A percentile compares a stretch with the other conserved stretches of the same genome.
Evolutionary conservation across 2,329 filamentous ascomycete genomes (phyloP).

Genomic region (Exophiala calicioides): DNA sequence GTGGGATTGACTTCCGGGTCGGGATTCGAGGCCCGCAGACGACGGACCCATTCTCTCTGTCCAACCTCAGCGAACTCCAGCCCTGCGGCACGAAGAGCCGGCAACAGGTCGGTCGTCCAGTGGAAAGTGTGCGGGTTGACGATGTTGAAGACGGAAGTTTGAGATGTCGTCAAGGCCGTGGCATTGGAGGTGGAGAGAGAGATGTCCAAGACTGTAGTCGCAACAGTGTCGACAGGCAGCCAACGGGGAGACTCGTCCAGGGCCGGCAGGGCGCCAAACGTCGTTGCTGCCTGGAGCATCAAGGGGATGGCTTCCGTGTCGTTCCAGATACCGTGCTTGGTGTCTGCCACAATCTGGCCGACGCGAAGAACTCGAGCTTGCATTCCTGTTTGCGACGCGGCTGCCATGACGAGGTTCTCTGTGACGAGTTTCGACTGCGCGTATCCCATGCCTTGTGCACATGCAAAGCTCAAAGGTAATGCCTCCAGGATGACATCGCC

Average conservation of each 20-base stretch:
- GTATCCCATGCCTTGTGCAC: slow-evolving; percentile 50
- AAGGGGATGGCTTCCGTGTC: slow-evolving; percentile 55
- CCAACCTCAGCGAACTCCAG: slow-evolving; percentile 35
- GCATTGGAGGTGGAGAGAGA: slow-evolving; percentile 33
- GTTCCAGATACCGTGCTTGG: slow-evolving; percentile 52
- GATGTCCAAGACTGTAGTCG: slow-evolving; percentile 32
- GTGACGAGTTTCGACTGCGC: slow-evolving; percentile 61
- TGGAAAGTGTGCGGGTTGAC: slow-evolving; percentile 52
- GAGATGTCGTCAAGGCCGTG: no score
- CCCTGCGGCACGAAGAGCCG: slow-evolving; percentile 52
- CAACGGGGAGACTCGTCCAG: slow-evolving; percentile 47
- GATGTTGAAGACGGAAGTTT: slow-evolving; percentile 56
- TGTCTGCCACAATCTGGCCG: slow-evolving; percentile 56
- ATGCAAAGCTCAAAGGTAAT: slow-evolving; percentile 16
- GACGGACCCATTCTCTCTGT: slow-evolving; percentile 35
- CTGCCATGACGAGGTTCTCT: slow-evolving; percentile 50
- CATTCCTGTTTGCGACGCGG: slow-evolving; percentile 29
- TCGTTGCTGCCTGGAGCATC: slow-evolving; percentile 47
- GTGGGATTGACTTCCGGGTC: slow-evolving; percentile 54
- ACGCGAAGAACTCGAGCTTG: slow-evolving; percentile 48
- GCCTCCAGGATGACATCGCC: slow-evolving; percentile 10
- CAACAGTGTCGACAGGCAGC: slow-evolving; percentile 48
- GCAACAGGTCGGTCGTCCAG: slow-evolving; percentile 50
- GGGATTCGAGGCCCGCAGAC: slow-evolving; percentile 48
- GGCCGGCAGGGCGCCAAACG: slow-evolving; percentile 48